These are phyloP conservation scores for Botryotinia globosa DNA, from an alignment of 2,329 filamentous ascomycete species.

Conservation along the genomic window DNA sequence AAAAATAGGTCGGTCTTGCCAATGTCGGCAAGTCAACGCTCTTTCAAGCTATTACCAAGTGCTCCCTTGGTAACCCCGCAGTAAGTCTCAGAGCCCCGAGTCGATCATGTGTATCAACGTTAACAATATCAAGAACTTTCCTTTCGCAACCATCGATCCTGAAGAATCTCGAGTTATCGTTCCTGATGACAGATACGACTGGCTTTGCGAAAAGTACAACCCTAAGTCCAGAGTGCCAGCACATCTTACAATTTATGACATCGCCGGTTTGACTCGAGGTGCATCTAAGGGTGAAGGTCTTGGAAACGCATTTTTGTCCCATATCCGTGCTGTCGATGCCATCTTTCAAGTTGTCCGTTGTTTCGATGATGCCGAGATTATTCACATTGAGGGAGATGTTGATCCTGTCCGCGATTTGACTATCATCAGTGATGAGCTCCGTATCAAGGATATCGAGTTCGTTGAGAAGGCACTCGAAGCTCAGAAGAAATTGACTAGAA, in stretches of 20 bases:
- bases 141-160: constrained; percentile 97
- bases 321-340: constrained; percentile 96
- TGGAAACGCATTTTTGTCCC: constrained; percentile 95
- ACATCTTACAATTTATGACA: constrained; percentile 97
- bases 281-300: constrained; percentile 97
- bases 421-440: constrained; percentile 95
- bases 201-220: constrained; percentile 94
- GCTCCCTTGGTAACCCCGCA: constrained; percentile 93
- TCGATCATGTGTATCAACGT: constrained; percentile 20
- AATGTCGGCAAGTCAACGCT: constrained; percentile 99
- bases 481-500: constrained; percentile 88
- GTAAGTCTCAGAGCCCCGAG: constrained; percentile 51
- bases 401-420: constrained; percentile 90
- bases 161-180: constrained; percentile 98
- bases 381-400: constrained; percentile 98
- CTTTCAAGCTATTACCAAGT: constrained; percentile 99
- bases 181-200: constrained; percentile 93
- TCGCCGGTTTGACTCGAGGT: constrained; percentile 91
- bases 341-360: constrained; percentile 96
- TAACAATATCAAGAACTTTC: constrained; percentile 70
- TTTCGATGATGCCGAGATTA: constrained; percentile 99
- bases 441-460: constrained; percentile 98
- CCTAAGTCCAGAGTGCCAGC: constrained; percentile 96
- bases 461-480: constrained; percentile 91
- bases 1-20: constrained; percentile 81